Evolutionary conservation across 441 rosid species (phyloP).

Genomic region (Lepidium campestre): DNA sequence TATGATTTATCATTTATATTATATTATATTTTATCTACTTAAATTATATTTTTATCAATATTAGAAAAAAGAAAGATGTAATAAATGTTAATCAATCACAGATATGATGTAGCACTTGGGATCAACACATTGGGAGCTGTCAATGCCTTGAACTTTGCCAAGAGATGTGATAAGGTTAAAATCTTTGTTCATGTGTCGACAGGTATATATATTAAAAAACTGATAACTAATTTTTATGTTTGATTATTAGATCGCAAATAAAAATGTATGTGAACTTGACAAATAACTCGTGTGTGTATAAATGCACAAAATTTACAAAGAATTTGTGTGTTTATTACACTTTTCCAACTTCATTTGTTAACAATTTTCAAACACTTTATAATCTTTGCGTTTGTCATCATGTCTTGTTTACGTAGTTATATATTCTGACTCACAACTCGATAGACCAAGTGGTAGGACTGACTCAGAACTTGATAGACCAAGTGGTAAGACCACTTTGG

Average conservation of each 20-base stretch:
- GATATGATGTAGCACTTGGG: slow-evolving; percentile 62
- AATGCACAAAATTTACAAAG: no score
- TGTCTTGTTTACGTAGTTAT: no score
- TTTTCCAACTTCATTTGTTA: neutral
- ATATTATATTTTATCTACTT: no score
- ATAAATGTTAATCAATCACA: slow-evolving; percentile 16
- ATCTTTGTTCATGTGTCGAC: slow-evolving; percentile 73
- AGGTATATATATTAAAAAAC: slow-evolving; percentile 27
- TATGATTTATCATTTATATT: neutral
- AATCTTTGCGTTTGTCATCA: neutral
- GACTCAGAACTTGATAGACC: no score
- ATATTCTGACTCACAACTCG: no score
- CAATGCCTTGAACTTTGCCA: slow-evolving; percentile 44
- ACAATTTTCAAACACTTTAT: neutral
- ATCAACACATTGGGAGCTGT: slow-evolving; percentile 62
- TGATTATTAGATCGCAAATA: neutral
- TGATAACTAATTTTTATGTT: neutral
- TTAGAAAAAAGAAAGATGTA: no score
- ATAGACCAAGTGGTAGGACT: no score
- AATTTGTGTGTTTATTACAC: no score
- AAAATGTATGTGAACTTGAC: no score
- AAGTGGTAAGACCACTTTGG: no score
- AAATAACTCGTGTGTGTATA: no score
- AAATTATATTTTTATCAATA: neutral
- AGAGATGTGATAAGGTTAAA: slow-evolving; percentile 45